Base-by-base conservation (phyloP, 1,284 basidiomycete species). In the Trametes hirsuta region DNA sequence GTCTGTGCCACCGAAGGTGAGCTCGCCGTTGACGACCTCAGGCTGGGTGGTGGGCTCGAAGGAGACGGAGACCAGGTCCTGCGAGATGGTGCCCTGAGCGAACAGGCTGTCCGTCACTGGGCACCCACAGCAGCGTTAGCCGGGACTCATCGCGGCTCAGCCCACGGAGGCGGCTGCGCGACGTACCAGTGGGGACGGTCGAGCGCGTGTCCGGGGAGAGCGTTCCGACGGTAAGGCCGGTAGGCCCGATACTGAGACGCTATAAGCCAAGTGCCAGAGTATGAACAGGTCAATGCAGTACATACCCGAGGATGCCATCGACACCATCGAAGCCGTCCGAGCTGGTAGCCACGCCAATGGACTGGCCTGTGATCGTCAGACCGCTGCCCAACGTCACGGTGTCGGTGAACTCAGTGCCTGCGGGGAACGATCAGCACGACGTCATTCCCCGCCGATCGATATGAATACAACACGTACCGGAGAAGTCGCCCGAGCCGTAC, bases 401-500 rank as follows among this genome's bases (percentile, higher is more conserved):
- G 53, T 75, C 75, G 1, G 54, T 63, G 52, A 67, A 66, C 50
- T 71, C 67, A 6, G 37, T 59, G 34, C 69, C 65, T 64, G 18
- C 21, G 14, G 1, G 14, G 10, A 24, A 4, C 8, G 9, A 35
- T 18, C 18, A 47, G 25, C 30, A 34, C 34, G 24, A 18, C 21
- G 10, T 15, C 11, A 8, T 1, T 8, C 4, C 14, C 5, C 21
- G 14, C 14, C 39, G 10, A 47, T 24, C 10, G 2, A 21, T 3
- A 1, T 1, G 15, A 10, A 44, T 11, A 24, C 3, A 22, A 5
- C 18, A 52, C 54, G n/a, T 62, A 75, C 81, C 82, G 24, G 75
- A 75, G 74, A 84, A 82, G 3, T 72, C 76, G 18, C 83, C 83
- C 24, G 81, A 81, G 45, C 81, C 82, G 65, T 84, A 87, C 14